Base-by-base conservation (phyloP, 495 filamentous ascomycete species). In the Aspergillus affinis region DNA sequence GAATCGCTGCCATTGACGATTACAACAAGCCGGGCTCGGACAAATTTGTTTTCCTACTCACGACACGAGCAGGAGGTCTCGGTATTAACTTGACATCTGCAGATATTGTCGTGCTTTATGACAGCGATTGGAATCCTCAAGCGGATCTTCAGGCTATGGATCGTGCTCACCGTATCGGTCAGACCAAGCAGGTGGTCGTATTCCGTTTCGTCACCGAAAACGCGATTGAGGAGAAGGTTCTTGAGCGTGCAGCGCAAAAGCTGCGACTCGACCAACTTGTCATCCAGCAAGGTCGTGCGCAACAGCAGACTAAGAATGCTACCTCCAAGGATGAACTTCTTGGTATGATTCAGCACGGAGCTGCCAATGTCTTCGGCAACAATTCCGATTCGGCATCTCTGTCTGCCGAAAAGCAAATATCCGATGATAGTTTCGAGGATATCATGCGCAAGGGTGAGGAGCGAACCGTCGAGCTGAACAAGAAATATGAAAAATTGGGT, bases 111-210 rank as follows among this genome's bases (percentile, higher is more conserved):
- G 86, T 99, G 19, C 86, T 99, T n/a, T 99, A 92, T 69, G 94
- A 99, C 71, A 97, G 92, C 71, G 94, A 99, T 69, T 99, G 94
- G 94, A 99, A 99, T 64, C 94, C 94, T 6, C 94, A 99, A 73
- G 94, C 94, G 17, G 94, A 99, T 85, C 73, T 98, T 49, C 94
- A 98, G 75, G 94, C 94, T 47, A 98, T 98, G 94, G 94, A 98
- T 62, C 90, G 94, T 63, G 94, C 94, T 30, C 94, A 98, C 78
- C 90, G 94, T 75, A 98, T 98, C 69, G 94, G 94, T 49, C 94
- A 99, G 75, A 99, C 91, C 1, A 99, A 99, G 74, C 94, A 99
- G 67, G 94, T 99, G 2, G 82, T 91, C 32, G 94, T 98, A 1
- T 99, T 94, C 76, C 84, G 94, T 57, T 97, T 99, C 61, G 89